phyloP scores from a whole-genome alignment of 78 protist genomes.

The Isochrysis galbana region DNA sequence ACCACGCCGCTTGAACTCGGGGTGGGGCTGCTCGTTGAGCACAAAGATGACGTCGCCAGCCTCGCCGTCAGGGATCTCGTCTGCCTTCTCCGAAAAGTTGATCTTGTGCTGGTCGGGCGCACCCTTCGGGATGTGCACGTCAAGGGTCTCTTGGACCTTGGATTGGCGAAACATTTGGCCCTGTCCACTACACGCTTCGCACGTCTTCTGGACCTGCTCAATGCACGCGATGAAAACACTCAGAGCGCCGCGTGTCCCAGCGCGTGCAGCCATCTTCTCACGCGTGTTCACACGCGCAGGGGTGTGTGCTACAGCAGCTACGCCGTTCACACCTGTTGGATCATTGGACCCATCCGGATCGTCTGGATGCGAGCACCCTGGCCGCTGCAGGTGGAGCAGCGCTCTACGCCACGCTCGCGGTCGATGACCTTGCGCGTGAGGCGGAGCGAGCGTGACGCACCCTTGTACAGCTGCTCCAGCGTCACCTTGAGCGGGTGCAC shows the following conservation, averaged over 20 bases:
- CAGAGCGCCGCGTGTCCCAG: too few relatives aligned
- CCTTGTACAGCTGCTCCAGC: slow-evolving; percentile 95
- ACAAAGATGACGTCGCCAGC: slow-evolving; percentile 98
- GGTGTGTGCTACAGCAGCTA: too few relatives aligned
- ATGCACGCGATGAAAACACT: too few relatives aligned
- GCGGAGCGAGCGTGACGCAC: slow-evolving; percentile 82
- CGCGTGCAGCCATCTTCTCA: too few relatives aligned
- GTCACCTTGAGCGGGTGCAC: slow-evolving; percentile 66
- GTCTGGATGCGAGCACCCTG: slow-evolving; percentile 71
- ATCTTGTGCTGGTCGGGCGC: slow-evolving; percentile 85
- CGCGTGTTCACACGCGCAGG: too few relatives aligned
- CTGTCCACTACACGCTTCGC: slow-evolving; percentile 18
- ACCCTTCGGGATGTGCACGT: slow-evolving; percentile 92
- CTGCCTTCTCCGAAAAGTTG: slow-evolving; percentile 91
- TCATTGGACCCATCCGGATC: slow-evolving; percentile 34
- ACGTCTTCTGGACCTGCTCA: slow-evolving; percentile 41
- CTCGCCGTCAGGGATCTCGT: slow-evolving; percentile 77
- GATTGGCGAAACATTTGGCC: neutral
- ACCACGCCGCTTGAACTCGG: slow-evolving; percentile 73
- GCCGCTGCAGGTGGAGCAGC: slow-evolving; percentile 82
- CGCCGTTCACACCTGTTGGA: slow-evolving; percentile 39
- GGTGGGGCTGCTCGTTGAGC: slow-evolving; percentile 84
- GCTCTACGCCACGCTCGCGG: neutral
- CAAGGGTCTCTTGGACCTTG: slow-evolving; percentile 58
- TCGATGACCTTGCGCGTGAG: slow-evolving; percentile 64